Conservation (phyloP, 164 flowering plant genomes). For the Vitis riparia region DNA sequence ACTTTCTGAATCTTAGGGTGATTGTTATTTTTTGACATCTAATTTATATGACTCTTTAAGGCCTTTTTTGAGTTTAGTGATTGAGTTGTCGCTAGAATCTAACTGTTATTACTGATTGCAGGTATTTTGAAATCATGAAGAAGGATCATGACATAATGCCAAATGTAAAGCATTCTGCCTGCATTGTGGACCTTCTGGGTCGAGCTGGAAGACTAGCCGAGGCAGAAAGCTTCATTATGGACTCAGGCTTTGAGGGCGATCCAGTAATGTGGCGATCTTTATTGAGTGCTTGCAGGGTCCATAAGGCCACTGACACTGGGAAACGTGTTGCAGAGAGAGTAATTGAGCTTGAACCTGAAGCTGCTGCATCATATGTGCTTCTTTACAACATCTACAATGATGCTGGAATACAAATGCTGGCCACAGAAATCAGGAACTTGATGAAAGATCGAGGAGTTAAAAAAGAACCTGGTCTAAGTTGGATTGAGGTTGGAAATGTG, state of each 20-base stretch:
- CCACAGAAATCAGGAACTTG: constrained; percentile 41
- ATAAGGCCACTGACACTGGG: constrained; percentile 33
- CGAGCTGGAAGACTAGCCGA: constrained; percentile 63
- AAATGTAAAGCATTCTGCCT: constrained; percentile 50
- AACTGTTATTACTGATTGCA: constrained; percentile 6
- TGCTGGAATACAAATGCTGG: constrained; percentile 31
- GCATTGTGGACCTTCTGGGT: constrained; percentile 61
- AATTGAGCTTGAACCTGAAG: constrained; percentile 64
- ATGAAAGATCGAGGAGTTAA: constrained; percentile 48
- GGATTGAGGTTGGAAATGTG: constrained; percentile 49
- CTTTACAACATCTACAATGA: constrained; percentile 55
- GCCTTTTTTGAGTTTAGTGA: too few species aligned
- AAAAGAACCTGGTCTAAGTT: constrained; percentile 68
- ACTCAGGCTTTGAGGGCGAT: constrained; percentile 40
- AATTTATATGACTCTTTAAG: too few species aligned
- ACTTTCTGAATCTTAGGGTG: too few species aligned
- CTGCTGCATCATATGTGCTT: constrained; percentile 57
- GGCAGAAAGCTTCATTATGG: constrained; percentile 47
- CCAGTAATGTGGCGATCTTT: constrained; percentile 63
- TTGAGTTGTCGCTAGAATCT: not conserved
- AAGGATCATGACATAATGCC: constrained; percentile 32
- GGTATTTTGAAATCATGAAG: constrained; percentile 49
- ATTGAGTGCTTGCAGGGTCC: constrained; percentile 54
- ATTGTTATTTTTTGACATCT: too few species aligned
- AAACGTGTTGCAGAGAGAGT: constrained; percentile 46